These are phyloP conservation scores for Closterium sp. DNA, from an alignment of 139 green algal species.

Conservation along the genomic window DNA sequence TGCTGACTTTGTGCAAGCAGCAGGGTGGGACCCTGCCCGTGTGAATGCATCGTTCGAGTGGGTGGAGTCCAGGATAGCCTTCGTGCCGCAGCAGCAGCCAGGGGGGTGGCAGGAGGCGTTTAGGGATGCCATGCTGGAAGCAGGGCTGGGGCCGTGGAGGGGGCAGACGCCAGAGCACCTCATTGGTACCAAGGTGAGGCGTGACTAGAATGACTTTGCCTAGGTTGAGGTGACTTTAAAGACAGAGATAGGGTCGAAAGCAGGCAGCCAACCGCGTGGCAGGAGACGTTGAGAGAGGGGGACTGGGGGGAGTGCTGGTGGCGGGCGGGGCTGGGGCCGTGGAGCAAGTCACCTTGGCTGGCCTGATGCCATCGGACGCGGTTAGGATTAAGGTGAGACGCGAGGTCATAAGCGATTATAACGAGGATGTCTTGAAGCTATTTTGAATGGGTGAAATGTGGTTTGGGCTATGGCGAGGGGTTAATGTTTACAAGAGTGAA, in stretches of 20 bases:
- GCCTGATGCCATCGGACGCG: too few species aligned
- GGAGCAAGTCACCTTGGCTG: too few species aligned
- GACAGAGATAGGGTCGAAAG: not conserved
- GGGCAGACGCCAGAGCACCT: conserved; percentile 15
- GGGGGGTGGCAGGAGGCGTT: conserved; percentile 23
- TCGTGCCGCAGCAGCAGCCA: conserved; percentile 3
- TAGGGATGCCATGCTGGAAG: conserved; percentile 14
- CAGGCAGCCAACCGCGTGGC: not conserved
- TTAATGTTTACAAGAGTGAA: too few species aligned
- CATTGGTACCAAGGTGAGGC: conserved; percentile 12
- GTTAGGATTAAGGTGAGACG: too few species aligned
- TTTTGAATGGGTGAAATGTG: too few species aligned
- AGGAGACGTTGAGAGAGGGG: too few species aligned
- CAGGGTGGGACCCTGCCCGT: not conserved
- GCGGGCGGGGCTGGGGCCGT: too few species aligned
- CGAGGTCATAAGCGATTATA: too few species aligned
- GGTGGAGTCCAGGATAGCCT: conserved; percentile 35
- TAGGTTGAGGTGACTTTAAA: not conserved
- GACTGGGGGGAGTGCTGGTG: too few species aligned
- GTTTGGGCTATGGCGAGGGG: too few species aligned
- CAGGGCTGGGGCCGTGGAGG: conserved; percentile 22
- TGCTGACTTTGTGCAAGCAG: conserved; percentile 19
- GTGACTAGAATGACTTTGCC: not conserved
- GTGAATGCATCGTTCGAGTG: conserved; percentile 18
- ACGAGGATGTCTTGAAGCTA: too few species aligned